Conservation (phyloP, 129 eudicot species). For the Tagetes erecta region DNA sequence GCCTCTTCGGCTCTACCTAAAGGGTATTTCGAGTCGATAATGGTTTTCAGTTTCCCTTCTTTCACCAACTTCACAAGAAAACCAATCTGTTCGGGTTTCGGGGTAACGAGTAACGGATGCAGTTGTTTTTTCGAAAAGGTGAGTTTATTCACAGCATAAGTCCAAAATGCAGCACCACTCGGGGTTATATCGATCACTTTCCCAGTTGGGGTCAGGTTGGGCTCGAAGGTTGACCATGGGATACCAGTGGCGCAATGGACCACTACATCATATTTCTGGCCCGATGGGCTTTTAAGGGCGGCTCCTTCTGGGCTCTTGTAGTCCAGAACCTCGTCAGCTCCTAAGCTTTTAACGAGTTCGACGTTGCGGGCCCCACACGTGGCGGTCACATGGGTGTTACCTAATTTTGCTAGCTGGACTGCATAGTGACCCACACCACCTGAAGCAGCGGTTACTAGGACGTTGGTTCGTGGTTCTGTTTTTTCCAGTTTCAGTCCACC, state of each 20-base stretch:
- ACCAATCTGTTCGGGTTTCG: constrained; percentile 49
- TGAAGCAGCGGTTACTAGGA: constrained; percentile 58
- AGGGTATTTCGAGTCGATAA: constrained; percentile 59
- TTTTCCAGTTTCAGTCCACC: constrained; percentile 59
- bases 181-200: constrained; percentile 67
- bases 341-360: constrained; percentile 52
- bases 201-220: constrained; percentile 50
- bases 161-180: constrained; percentile 42
- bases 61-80: constrained; percentile 54
- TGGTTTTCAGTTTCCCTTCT: constrained; percentile 70
- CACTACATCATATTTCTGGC: constrained; percentile 52
- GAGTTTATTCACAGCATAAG: constrained; percentile 53
- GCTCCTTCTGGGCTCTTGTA: constrained; percentile 64
- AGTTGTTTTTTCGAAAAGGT: constrained; percentile 68
- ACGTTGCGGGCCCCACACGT: constrained; percentile 72
- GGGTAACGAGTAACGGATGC: constrained; percentile 46
- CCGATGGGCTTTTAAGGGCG: constrained; percentile 64
- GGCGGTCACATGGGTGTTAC: constrained; percentile 61
- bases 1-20: constrained; percentile 63
- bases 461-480: constrained; percentile 47
- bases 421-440: constrained; percentile 79
- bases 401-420: constrained; percentile 64
- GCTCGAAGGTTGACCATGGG: constrained; percentile 63
- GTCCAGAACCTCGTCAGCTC: constrained; percentile 67
- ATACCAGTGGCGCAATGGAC: constrained; percentile 49